Evolutionary conservation across 768 basidiomycete genomes (phyloP).

Genomic region (Rhodotorula paludigena): DNA sequence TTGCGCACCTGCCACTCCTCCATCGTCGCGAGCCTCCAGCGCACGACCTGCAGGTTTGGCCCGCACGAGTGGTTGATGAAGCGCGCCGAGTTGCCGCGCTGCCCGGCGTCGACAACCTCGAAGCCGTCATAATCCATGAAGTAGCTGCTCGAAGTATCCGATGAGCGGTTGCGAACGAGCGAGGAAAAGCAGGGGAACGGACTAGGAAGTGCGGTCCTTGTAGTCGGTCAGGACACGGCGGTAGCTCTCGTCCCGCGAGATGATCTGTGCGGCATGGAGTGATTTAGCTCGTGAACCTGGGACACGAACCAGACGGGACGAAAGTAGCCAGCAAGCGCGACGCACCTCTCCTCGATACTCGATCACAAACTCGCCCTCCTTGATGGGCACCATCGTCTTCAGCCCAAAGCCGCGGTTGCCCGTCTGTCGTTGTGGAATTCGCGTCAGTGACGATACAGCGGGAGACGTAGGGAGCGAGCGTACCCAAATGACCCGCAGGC

Average conservation of each 20-base stretch:
- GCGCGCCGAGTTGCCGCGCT: slow-evolving; percentile 24
- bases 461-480: background rate
- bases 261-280: slow-evolving; percentile 10
- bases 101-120: slow-evolving; percentile 37
- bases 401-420: slow-evolving; percentile 36
- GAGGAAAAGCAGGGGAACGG: background rate
- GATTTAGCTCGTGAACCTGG: background rate
- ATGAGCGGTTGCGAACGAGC: background rate
- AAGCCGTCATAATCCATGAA: slow-evolving; percentile 36
- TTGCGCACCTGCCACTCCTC: slow-evolving; percentile 37
- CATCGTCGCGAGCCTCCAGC: slow-evolving; percentile 26
- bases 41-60: slow-evolving; percentile 31
- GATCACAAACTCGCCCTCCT: slow-evolving; percentile 26
- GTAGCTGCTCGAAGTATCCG: slow-evolving; percentile 1
- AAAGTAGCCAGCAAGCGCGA: background rate
- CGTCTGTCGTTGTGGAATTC: slow-evolving; percentile 13
- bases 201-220: slow-evolving; percentile 16
- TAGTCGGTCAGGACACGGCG: slow-evolving; percentile 25
- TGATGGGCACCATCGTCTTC: slow-evolving; percentile 34
- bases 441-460: background rate
- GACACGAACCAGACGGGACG: too few species aligned
- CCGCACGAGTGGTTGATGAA: slow-evolving; percentile 40
- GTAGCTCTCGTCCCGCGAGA: slow-evolving; percentile 36
- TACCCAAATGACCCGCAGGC: slow-evolving; percentile 33
- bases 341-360: slow-evolving; percentile 37